Evolutionary conservation across 75 land plant species (phyloP).

Genomic region (Chamaecyparis obtusa): DNA sequence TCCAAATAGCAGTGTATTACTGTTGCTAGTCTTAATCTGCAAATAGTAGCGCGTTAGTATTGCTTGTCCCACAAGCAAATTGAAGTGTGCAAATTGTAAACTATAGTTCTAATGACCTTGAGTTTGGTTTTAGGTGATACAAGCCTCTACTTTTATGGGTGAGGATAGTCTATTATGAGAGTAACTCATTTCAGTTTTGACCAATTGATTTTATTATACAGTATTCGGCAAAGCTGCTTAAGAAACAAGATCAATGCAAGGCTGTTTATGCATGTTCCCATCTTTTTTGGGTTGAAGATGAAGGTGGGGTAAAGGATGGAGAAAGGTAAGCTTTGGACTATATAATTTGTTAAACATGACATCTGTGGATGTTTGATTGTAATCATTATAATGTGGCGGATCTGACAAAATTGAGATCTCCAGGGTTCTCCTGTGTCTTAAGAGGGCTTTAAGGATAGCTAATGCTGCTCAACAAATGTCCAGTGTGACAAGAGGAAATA

Average conservation of each 20-base stretch:
- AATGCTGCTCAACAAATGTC: constrained; percentile 99
- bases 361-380: neutral
- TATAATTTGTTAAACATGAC: neutral
- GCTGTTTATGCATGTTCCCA: constrained; percentile 96
- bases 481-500: constrained; percentile 77
- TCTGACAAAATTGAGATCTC: neutral
- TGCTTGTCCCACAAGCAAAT: neutral
- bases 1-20: neutral
- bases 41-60: neutral
- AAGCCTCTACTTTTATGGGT: neutral
- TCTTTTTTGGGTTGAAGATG: constrained; percentile 93
- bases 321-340: constrained; percentile 61
- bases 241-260: constrained; percentile 93
- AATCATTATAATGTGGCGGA: neutral
- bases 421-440: constrained; percentile 95
- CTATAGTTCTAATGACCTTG: neutral
- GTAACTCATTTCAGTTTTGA: neutral
- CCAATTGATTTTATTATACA: constrained; percentile 18
- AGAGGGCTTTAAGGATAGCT: constrained; percentile 95
- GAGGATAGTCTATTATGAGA: neutral
- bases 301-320: constrained; percentile 81
- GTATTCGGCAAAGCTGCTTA: constrained; percentile 96
- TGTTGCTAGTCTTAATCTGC: neutral
- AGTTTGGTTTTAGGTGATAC: neutral
- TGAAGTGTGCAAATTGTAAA: neutral